Evolutionary conservation across 768 basidiomycete species (phyloP).

Genomic region (Mycena vulgaris): DNA sequence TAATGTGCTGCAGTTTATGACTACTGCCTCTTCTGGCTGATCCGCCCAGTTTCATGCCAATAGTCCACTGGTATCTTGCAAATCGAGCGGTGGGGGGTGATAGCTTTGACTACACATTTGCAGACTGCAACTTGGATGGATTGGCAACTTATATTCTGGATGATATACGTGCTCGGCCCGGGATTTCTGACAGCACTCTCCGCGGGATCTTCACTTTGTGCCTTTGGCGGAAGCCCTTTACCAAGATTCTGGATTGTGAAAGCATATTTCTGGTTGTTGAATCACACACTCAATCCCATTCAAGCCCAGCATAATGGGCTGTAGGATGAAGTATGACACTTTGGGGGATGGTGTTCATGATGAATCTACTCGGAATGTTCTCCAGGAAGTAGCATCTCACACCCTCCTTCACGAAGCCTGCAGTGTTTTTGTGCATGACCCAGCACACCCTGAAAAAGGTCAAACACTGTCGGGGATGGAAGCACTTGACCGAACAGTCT

Average conservation of each 20-base stretch:
- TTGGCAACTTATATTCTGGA: neutral
- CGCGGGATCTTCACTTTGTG: neutral
- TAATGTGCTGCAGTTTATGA: slow-evolving; percentile 18
- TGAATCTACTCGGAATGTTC: too few relatives aligned
- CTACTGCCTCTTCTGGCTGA: slow-evolving; percentile 14
- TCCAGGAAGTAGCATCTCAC: neutral
- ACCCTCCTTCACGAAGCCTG: neutral
- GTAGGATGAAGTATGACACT: too few relatives aligned
- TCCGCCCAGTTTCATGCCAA: neutral
- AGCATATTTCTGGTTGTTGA: neutral
- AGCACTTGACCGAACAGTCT: neutral
- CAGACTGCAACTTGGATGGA: neutral
- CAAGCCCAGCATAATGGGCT: too few relatives aligned
- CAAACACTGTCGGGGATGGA: neutral
- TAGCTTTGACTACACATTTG: neutral
- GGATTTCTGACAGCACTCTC: neutral
- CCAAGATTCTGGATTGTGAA: slow-evolving; percentile 1
- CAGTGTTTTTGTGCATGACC: too few relatives aligned
- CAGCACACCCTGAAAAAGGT: neutral
- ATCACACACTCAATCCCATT: neutral
- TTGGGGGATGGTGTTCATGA: neutral
- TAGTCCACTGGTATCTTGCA: slow-evolving; percentile 17
- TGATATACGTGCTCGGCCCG: neutral
- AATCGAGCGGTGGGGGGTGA: neutral
- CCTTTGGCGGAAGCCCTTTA: neutral